Evolutionary conservation across 371 early-diverging fungal species (phyloP), one percentile per base, ranked within the genome.

Genomic region (Saksenaea vasiformis): DNA sequence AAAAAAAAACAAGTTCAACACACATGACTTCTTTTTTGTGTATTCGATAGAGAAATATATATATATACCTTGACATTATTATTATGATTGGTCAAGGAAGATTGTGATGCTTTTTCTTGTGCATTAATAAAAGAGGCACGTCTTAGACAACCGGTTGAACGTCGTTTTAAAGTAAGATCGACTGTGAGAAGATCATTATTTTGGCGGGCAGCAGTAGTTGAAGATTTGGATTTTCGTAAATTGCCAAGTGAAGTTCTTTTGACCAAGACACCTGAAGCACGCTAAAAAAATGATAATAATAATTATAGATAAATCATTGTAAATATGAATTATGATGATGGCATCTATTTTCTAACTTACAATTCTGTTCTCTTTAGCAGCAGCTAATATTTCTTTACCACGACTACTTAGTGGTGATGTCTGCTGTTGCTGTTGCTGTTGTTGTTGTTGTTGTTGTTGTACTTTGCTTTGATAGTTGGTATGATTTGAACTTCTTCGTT

Each of bases 61-160:
- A 22, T 34, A 36, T 26, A 36, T 67, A 56, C 64, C 68, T 68
- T 68, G 35, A 31, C 56, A 27, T 17, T 35, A 19, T 55, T 55
- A 17, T 24, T 24, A 54, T 26, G 13, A 54, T 58, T 36, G 65
- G 61, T 51, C 62, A 59, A 36, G 60, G 44, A 53, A 65, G 65
- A 24, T 69, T 69, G 44, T 56, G 61, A 8, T 64, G 67, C 57
- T 67, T 64, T 55, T 26, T 61, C 54, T 54, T 62, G 65, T 27
- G 69, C 57, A 47, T 61, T 61, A 47, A 67, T 60, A 7, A 79
- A 67, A 10, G 79, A 79, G n/a, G 68, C 62, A 34, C 78, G 70
- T 28, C 78, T 65, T 38, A 80, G 62, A 54, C 78, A 78, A 9
- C 81, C 81, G 7, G 77, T 80, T 1, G 81, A 80, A 36, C 78